A percentile compares a stretch with the other conserved stretches of the same genome.
phyloP scores from a whole-genome alignment of 2,329 filamentous ascomycete species.

The Pseudogymnoascus verrucosus region DNA sequence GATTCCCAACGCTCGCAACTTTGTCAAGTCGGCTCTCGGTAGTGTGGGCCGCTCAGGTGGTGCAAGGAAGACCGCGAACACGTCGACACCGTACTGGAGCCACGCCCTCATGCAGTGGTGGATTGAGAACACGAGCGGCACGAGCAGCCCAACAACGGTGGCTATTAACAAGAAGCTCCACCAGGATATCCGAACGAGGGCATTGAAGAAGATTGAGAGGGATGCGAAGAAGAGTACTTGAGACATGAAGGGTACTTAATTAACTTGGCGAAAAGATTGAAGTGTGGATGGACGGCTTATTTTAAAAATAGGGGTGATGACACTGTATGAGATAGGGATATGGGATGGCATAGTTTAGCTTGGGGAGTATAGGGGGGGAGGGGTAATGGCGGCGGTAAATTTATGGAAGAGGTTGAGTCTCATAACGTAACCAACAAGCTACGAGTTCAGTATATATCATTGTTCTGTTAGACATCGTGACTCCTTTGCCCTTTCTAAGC shows the following conservation, averaged over 20 bases:
- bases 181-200: conserved; percentile 57
- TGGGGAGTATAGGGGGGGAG: background rate
- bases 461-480: background rate
- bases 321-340: background rate
- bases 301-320: background rate
- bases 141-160: conserved; percentile 49
- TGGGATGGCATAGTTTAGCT: background rate
- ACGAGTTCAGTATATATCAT: background rate
- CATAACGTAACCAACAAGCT: background rate
- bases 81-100: conserved; percentile 87
- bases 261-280: background rate
- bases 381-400: background rate
- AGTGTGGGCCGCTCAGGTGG: conserved; percentile 75
- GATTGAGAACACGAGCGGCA: conserved; percentile 52
- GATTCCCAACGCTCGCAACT: conserved; percentile 73
- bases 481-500: background rate
- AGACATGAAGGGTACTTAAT: no score
- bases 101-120: conserved; percentile 85
- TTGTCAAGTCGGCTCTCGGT: conserved; percentile 68
- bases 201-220: conserved; percentile 62
- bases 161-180: conserved; percentile 59
- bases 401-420: background rate
- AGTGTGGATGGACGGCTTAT: background rate
- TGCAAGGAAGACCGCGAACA: conserved; percentile 71
- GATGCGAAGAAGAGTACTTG: conserved; percentile 46